phyloP scores from a whole-genome alignment of 495 filamentous ascomycete genomes.

The Penicillium salamii region DNA sequence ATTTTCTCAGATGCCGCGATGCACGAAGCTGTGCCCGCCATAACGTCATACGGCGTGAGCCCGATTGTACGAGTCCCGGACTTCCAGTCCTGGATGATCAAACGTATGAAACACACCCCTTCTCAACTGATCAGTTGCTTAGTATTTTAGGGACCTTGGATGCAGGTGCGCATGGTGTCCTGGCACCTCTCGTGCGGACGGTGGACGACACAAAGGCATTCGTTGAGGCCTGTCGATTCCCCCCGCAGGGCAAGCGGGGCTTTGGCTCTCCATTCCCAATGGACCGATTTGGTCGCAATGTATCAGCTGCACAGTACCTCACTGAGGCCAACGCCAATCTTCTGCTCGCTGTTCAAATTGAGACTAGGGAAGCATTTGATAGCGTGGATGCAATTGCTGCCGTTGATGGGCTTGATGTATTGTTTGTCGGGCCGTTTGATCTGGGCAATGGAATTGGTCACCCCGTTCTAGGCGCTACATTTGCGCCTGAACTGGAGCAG shows the following conservation, averaged over 20 bases:
- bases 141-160: conserved; percentile 58
- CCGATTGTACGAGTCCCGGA: conserved; percentile 67
- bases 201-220: conserved; percentile 62
- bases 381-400: conserved; percentile 68
- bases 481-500: conserved; percentile 21
- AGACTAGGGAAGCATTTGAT: conserved; percentile 69
- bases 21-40: conserved; percentile 75
- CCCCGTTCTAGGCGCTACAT: conserved; percentile 6
- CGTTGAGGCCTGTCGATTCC: conserved; percentile 50
- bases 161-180: conserved; percentile 50
- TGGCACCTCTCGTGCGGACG: conserved; percentile 63
- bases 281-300: conserved; percentile 6
- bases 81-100: conserved; percentile 68
- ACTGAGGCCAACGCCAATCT: conserved; percentile 70
- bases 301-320: conserved; percentile 52
- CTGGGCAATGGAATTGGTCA: conserved; percentile 10
- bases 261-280: conserved; percentile 28
- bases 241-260: conserved; percentile 23
- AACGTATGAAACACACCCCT: conserved; percentile 46
- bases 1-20: conserved; percentile 60
- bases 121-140: not conserved
- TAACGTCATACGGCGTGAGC: conserved; percentile 61
- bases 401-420: conserved; percentile 66
- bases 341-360: conserved; percentile 76
- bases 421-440: conserved; percentile 69